Conservation (phyloP, 1,284 basidiomycete genomes). For the Rhizoctonia solani region DNA sequence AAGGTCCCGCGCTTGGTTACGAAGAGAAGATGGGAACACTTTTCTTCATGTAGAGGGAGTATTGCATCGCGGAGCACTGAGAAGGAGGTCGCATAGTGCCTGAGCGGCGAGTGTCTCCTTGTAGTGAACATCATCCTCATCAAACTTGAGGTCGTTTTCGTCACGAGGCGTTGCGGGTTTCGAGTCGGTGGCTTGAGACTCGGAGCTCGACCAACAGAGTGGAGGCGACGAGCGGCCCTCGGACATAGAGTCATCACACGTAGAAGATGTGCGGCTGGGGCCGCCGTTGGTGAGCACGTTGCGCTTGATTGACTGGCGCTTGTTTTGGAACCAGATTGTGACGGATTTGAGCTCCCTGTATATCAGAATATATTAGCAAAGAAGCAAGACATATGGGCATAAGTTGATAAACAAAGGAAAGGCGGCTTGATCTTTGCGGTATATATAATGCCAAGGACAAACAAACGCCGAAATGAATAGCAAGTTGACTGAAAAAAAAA, state of each 20-base stretch:
- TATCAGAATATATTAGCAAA: slow-evolving; percentile 29
- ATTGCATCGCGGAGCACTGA: slow-evolving; percentile 16
- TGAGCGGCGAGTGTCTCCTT: slow-evolving; percentile 27
- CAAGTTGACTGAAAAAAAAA: slow-evolving; percentile 45
- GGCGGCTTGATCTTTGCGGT: slow-evolving; percentile 54
- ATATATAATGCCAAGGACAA: slow-evolving; percentile 42
- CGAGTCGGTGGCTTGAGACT: slow-evolving; percentile 1
- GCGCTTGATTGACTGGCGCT: slow-evolving; percentile 62
- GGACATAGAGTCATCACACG: slow-evolving; percentile 28
- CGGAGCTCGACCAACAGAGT: slow-evolving; percentile 16
- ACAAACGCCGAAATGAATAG: slow-evolving; percentile 48
- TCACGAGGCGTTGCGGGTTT: not conserved
- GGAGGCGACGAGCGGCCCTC: slow-evolving; percentile 18
- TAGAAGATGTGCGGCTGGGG: slow-evolving; percentile 19
- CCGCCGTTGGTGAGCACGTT: not conserved
- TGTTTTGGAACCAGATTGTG: slow-evolving; percentile 83
- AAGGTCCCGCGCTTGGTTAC: not conserved
- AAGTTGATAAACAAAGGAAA: slow-evolving; percentile 31
- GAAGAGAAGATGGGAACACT: not conserved
- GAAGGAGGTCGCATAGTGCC: slow-evolving; percentile 28
- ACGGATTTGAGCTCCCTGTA: slow-evolving; percentile 73
- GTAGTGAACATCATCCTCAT: slow-evolving; percentile 27
- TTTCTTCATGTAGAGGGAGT: not conserved
- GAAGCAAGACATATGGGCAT: slow-evolving; percentile 13
- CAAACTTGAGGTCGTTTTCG: slow-evolving; percentile 5